Percentiles rank a stretch among this genome's conserved stretches.
Evolutionary conservation across 768 basidiomycete genomes (phyloP).

Genomic region (Trametes meyenii): DNA sequence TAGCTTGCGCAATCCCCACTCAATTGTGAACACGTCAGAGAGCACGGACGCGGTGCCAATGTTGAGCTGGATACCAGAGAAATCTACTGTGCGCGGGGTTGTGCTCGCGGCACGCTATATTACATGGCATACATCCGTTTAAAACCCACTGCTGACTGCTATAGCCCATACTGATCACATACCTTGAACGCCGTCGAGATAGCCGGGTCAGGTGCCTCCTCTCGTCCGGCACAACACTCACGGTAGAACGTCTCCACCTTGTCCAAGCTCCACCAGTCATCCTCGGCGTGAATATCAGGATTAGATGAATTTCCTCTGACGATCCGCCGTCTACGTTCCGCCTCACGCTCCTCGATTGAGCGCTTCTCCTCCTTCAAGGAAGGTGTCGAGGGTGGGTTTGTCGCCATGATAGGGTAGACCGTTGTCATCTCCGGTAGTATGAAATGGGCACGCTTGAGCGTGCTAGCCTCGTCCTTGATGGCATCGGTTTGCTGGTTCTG

Average conservation of each 20-base stretch:
- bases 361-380: constrained; percentile 80
- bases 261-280: constrained; percentile 85
- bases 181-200: constrained; percentile 78
- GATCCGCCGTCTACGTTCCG: constrained; percentile 65
- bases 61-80: constrained; percentile 80
- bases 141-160: neutral
- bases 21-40: constrained; percentile 88
- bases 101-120: constrained; percentile 52
- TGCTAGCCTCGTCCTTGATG: constrained; percentile 51
- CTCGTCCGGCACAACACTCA: constrained; percentile 79
- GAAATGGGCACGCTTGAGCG: constrained; percentile 89
- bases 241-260: constrained; percentile 86
- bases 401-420: constrained; percentile 86
- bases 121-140: neutral
- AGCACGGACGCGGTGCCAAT: constrained; percentile 73
- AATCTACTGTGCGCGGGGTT: constrained; percentile 71
- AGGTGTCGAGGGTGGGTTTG: constrained; percentile 82
- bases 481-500: constrained; percentile 37
- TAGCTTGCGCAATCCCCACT: constrained; percentile 90
- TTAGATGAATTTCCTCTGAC: constrained; percentile 50
- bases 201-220: constrained; percentile 66
- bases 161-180: constrained; percentile 20
- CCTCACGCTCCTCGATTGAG: constrained; percentile 76
- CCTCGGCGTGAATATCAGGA: constrained; percentile 29
- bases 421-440: constrained; percentile 84